Evolutionary conservation across 2,329 filamentous ascomycete genomes (phyloP), one percentile per base, ranked within the genome.

Genomic region (Monosporascus sp.): DNA sequence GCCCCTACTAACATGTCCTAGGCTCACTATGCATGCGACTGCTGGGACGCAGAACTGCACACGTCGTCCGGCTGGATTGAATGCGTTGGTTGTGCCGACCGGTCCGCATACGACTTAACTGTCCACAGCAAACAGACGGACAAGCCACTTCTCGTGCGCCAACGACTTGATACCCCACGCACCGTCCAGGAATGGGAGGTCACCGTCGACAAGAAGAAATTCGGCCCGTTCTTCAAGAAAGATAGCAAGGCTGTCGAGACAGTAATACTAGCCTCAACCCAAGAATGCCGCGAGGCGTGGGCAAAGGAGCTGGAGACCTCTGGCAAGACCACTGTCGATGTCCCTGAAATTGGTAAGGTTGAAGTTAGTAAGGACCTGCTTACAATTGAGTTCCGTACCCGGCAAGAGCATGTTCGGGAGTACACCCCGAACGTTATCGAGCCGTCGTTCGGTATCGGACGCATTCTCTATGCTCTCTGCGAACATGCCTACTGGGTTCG

Each of bases 1-100:
- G 8, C 22, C 14, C 24, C 14, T 46, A 8, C 43, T 46, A 27
- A 46, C 22, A 19, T 14, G 14, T 16, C 17, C 16, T 43, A 50
- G 50, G 82, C 94, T 17, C 94, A 99, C 74, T 99, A 99, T 70
- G 94, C 94, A 47, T 83, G 86, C 52, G 94, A 99, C 76, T 99
- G 94, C 77, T 97, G 94, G 94, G 94, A 99, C 72, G 93, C 91
- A 16, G 94, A 99, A 73, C 78, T 99, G 52, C 79, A 88, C 58
- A 97, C 90, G 54, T 92, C 88, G 57, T 92, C 92, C 66, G 94
- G 94, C 70, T 99, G 94, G 94, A 90, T 97, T 59, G 94, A 99
- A 78, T 97, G 93, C 71, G 93, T 97, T 66, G 94, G 94, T 58
- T 97, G 94, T 72, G 94, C 94, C 56, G 93, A 97, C 71, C 85